A percentile compares a stretch with the other conserved stretches of the same genome.
These are phyloP conservation scores for Penicillium sp. DNA, from an alignment of 2,329 filamentous ascomycete genomes.

Conservation along the genomic window DNA sequence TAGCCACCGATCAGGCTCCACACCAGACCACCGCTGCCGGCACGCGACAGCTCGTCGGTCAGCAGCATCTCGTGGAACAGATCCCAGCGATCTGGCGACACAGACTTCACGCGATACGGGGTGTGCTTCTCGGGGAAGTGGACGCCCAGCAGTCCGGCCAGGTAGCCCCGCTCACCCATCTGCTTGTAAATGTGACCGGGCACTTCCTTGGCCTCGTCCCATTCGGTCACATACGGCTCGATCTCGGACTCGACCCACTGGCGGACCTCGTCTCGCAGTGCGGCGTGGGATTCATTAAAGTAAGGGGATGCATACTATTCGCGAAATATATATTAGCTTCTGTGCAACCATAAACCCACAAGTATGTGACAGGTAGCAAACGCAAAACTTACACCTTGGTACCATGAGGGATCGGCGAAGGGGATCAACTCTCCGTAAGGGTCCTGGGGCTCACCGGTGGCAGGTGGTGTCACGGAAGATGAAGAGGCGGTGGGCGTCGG, in stretches of 20 bases:
- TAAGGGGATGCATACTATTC: slow-evolving; percentile 88
- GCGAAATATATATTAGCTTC: slow-evolving; percentile 11
- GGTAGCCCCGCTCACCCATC: slow-evolving; percentile 88
- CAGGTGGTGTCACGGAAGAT: slow-evolving; percentile 45
- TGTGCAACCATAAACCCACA: not conserved
- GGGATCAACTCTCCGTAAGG: slow-evolving; percentile 83
- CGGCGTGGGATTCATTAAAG: slow-evolving; percentile 90
- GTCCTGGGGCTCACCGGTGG: slow-evolving; percentile 72
- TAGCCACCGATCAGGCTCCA: slow-evolving; percentile 98
- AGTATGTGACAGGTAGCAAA: not conserved
- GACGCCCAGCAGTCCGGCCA: slow-evolving; percentile 83
- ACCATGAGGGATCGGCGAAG: slow-evolving; percentile 91
- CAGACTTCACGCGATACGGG: slow-evolving; percentile 69
- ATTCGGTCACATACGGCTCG: slow-evolving; percentile 89
- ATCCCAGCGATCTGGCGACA: slow-evolving; percentile 88
- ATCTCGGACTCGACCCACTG: slow-evolving; percentile 88
- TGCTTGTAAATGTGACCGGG: slow-evolving; percentile 89
- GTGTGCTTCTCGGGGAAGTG: slow-evolving; percentile 73
- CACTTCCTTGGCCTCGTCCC: slow-evolving; percentile 93
- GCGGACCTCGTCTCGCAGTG: slow-evolving; percentile 84
- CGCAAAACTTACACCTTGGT: slow-evolving; percentile 71
- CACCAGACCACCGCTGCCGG: slow-evolving; percentile 86
- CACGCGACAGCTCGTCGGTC: slow-evolving; percentile 88
- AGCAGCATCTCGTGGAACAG: slow-evolving; percentile 96
- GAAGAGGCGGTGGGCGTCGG: slow-evolving; percentile 51